These are phyloP conservation scores for Alisma plantagoaquatica DNA, from an alignment of 106 monocot species.

Conservation along the genomic window DNA sequence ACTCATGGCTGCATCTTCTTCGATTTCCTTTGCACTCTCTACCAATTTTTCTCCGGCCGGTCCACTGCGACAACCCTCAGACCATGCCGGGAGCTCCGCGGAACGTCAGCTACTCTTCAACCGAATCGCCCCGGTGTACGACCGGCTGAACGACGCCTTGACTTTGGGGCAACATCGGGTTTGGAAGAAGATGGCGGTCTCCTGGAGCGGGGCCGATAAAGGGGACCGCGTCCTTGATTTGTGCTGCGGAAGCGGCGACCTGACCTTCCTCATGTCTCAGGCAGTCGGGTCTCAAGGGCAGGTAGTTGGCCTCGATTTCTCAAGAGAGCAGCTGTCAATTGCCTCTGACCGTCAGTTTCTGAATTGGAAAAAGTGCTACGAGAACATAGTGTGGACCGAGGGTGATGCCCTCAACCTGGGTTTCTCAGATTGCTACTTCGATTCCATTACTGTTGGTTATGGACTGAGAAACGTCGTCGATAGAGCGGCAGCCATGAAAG, in stretches of 20 bases:
- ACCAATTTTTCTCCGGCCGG: too few relatives aligned
- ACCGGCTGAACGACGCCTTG: slow-evolving; percentile 83
- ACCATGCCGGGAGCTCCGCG: slow-evolving; percentile 14
- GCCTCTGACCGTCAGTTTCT: slow-evolving; percentile 52
- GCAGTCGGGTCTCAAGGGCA: slow-evolving; percentile 65
- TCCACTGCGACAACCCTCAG: too few relatives aligned
- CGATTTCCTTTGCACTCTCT: too few relatives aligned
- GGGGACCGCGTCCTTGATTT: slow-evolving; percentile 79
- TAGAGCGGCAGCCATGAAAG: slow-evolving; percentile 61
- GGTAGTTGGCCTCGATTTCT: slow-evolving; percentile 86
- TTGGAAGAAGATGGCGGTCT: slow-evolving; percentile 91
- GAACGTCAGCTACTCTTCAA: slow-evolving; percentile 74
- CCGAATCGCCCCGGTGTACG: slow-evolving; percentile 90
- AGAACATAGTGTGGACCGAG: slow-evolving; percentile 89
- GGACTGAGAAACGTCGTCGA: slow-evolving; percentile 80
- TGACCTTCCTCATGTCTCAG: slow-evolving; percentile 77
- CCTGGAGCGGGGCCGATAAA: slow-evolving; percentile 73
- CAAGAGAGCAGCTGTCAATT: slow-evolving; percentile 43
- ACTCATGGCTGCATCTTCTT: too few relatives aligned
- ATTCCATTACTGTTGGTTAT: slow-evolving; percentile 81
- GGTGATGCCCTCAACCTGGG: slow-evolving; percentile 77
- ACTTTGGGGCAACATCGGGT: slow-evolving; percentile 80
- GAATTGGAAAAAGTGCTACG: slow-evolving; percentile 66
- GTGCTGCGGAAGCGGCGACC: slow-evolving; percentile 92
- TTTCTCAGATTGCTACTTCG: slow-evolving; percentile 56